Evolutionary conservation across 495 filamentous ascomycete genomes (phyloP), one percentile per base, ranked within the genome.

Genomic region (Neurospora tetraspora): DNA sequence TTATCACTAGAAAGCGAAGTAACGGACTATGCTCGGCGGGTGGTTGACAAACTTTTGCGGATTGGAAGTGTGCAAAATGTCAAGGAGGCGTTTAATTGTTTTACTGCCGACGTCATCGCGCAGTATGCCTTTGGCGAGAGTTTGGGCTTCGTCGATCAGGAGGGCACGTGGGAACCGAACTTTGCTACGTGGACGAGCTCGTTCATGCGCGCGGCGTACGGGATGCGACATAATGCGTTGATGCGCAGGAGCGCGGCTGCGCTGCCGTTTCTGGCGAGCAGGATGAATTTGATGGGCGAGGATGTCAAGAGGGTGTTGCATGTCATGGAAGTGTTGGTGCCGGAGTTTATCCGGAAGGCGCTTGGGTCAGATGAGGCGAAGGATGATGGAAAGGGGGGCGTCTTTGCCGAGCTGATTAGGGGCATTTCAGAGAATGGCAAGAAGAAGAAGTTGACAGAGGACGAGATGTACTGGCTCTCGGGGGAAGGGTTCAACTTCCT

Each of bases 171-270:
- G 77, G 71, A 69, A 37, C 76, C 77, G 18, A 77, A 79, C 37
- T 77, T 82, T 7, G 71, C 72, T 4, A 78, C 75, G 4, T 78
- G 75, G 75, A 74, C 74, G 5, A 70, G 72, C 1, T 76, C 72
- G 0, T 77, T 82, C 70, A 74, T 78, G 69, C 70, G 76, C 34
- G 85, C 82, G 7, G 76, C 80, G 69, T 81, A 82, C 71, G 38
- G 76, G 53, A 75, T 78, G 69, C 53, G 78, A 31, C 73, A 78
- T 40, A 75, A 74, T 4, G 20, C 71, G 4, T 65, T 73, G 2
- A 72, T 42, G 42, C 53, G 77, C 6, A 77, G 59, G 65, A 23
- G 75, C 37, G 73, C 77, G 1, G 36, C 72, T 10, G 69, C 74
- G 9, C 38, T 76, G 3, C 78, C 78, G 2, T 5, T 77, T 14